A percentile compares a stretch with the other conserved stretches of the same genome.
Conservation (phyloP, 2,329 filamentous ascomycete species). For the Fusarium protoensiforme region DNA sequence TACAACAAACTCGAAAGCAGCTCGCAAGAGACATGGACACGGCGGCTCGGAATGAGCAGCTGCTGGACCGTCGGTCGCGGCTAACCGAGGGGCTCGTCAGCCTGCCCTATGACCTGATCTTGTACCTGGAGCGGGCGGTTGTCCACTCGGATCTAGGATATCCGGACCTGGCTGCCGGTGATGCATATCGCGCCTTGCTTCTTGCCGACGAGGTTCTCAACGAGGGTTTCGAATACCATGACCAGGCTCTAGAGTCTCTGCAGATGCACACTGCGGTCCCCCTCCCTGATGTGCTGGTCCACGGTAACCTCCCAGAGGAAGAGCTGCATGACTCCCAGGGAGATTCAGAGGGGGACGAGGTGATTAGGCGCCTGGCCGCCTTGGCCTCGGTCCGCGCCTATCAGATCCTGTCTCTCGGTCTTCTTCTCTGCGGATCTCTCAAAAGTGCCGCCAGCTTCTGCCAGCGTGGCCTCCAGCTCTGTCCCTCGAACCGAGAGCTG, state of each 20-base stretch:
- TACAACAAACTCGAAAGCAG: not conserved
- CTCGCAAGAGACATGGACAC: slow-evolving; percentile 44
- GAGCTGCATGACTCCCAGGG: slow-evolving; percentile 48
- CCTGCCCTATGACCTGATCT: slow-evolving; percentile 69
- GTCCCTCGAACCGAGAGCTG: slow-evolving; percentile 67
- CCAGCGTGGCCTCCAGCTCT: slow-evolving; percentile 66
- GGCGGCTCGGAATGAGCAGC: slow-evolving; percentile 52
- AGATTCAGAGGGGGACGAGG: slow-evolving; percentile 47
- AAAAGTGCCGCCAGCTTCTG: slow-evolving; percentile 75
- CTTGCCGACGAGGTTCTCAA: slow-evolving; percentile 84
- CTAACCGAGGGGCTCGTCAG: slow-evolving; percentile 66
- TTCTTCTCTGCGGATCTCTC: slow-evolving; percentile 74
- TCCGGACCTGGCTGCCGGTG: slow-evolving; percentile 88
- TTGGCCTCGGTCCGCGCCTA: slow-evolving; percentile 67
- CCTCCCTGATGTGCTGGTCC: slow-evolving; percentile 58
- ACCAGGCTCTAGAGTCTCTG: slow-evolving; percentile 69
- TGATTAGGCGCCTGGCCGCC: slow-evolving; percentile 55
- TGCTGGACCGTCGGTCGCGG: slow-evolving; percentile 65
- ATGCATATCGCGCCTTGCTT: slow-evolving; percentile 91
- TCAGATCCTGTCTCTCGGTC: slow-evolving; percentile 67
- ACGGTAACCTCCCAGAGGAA: slow-evolving; percentile 54
- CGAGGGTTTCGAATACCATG: slow-evolving; percentile 85
- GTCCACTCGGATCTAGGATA: slow-evolving; percentile 82
- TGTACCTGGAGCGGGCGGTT: slow-evolving; percentile 76
- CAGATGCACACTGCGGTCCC: slow-evolving; percentile 47